These are phyloP conservation scores for Bothriochloa decipiens DNA, from an alignment of 176 grass and related monocot species.

Conservation along the genomic window DNA sequence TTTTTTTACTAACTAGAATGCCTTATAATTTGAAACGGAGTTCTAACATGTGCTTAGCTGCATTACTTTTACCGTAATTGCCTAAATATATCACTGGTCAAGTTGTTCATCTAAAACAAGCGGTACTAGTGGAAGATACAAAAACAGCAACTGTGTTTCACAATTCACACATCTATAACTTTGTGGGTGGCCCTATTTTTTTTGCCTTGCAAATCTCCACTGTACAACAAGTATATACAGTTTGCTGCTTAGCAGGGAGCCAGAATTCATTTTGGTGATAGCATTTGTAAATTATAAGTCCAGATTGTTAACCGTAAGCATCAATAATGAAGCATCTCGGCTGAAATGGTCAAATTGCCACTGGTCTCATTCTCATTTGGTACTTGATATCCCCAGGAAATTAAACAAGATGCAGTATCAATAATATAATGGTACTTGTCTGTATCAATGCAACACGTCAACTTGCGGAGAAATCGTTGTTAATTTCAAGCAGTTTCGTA, in stretches of 20 bases:
- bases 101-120: conserved; percentile 11
- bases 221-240: conserved; percentile 10
- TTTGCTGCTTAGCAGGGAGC: conserved; percentile 44
- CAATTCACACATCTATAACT: conserved; percentile 28
- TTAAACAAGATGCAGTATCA: conserved; percentile 43
- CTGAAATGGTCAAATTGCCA: conserved; percentile 42
- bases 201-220: not conserved
- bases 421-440: conserved; percentile 24
- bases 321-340: conserved; percentile 47
- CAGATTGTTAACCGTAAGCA: conserved; percentile 29
- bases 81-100: not conserved
- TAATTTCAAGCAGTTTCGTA: conserved; percentile 15
- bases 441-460: conserved; percentile 40
- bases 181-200: not conserved
- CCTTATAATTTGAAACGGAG: no score
- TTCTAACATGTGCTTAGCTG: not conserved
- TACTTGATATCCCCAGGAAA: conserved; percentile 36
- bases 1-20: not conserved
- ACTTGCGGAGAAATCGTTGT: conserved; percentile 18
- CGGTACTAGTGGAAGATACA: not conserved
- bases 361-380: conserved; percentile 28
- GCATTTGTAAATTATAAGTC: conserved; percentile 34
- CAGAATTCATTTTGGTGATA: conserved; percentile 20
- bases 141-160: conserved; percentile 18
- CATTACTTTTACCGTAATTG: not conserved